phyloP scores from a whole-genome alignment of 108 stramenopile genomes.

The Nitzschia sp. region DNA sequence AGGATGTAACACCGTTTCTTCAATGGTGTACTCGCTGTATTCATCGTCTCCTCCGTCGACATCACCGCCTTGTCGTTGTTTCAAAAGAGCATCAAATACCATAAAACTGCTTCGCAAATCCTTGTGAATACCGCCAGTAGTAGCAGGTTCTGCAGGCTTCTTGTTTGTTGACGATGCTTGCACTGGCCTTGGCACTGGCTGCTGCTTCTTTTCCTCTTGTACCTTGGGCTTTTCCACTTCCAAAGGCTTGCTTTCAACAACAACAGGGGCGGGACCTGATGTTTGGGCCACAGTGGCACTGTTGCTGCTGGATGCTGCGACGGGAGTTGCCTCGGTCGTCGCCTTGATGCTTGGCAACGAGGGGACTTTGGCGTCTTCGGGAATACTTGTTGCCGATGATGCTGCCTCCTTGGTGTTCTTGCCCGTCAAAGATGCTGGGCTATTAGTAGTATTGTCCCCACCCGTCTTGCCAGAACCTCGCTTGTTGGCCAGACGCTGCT shows the following conservation, averaged over 20 bases:
- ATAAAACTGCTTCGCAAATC: slow-evolving; percentile 31
- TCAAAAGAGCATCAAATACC: slow-evolving; percentile 33
- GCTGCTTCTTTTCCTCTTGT: not conserved
- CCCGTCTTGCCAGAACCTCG: too few species aligned
- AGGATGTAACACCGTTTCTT: not conserved
- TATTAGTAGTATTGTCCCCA: too few species aligned
- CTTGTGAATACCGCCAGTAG: not conserved
- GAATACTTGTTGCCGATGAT: too few species aligned
- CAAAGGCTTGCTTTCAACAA: too few species aligned
- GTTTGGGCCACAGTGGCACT: not conserved
- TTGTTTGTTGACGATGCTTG: not conserved
- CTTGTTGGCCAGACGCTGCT: slow-evolving; percentile 15
- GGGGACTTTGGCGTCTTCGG: too few species aligned
- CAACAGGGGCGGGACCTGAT: too few species aligned
- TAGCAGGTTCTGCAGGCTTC: not conserved
- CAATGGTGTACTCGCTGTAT: slow-evolving; percentile 20
- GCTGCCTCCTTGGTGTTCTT: too few species aligned
- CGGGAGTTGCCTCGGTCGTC: too few species aligned
- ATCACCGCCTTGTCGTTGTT: not conserved
- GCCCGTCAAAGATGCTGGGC: too few species aligned
- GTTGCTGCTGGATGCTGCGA: too few species aligned
- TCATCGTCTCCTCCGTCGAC: slow-evolving; percentile 11
- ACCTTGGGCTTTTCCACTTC: not conserved
- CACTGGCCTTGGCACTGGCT: not conserved
- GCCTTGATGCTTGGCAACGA: too few species aligned